Percentiles rank a stretch among this genome's conserved stretches.
Evolutionary conservation across 108 stramenopile genomes (phyloP).

Genomic region (Pseudonitzschia pungens): DNA sequence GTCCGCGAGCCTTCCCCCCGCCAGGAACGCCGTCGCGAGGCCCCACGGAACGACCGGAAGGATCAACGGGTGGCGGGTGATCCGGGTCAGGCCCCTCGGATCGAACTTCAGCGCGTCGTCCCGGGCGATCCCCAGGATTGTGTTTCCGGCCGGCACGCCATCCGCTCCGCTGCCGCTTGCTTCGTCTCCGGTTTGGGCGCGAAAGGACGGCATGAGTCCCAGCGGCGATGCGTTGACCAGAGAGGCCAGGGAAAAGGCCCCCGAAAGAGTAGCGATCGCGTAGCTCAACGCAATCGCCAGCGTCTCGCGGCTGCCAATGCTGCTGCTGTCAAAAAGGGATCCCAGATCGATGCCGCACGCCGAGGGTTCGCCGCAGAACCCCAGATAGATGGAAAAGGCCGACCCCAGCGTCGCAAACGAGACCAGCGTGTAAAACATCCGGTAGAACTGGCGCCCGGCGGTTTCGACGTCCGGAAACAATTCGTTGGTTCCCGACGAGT

Average conservation of each 20-base stretch:
- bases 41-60: conserved; percentile 66
- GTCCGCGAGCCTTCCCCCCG: conserved; percentile 41
- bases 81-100: conserved; percentile 47
- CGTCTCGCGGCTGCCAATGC: neutral
- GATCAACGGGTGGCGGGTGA: conserved; percentile 59
- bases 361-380: neutral
- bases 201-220: conserved; percentile 44
- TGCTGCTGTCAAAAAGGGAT: neutral
- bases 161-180: neutral
- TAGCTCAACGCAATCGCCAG: conserved; percentile 14
- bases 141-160: conserved; percentile 3
- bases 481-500: conserved; percentile 35
- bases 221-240: conserved; percentile 58
- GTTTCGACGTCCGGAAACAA: conserved; percentile 52
- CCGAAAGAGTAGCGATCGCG: conserved; percentile 33
- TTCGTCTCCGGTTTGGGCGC: neutral
- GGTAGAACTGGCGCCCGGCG: conserved; percentile 58
- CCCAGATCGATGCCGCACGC: neutral
- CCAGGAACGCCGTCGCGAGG: conserved; percentile 36
- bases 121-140: conserved; percentile 19
- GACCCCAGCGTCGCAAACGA: conserved; percentile 53
- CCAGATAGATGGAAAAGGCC: conserved; percentile 45
- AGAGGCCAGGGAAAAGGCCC: conserved; percentile 47
- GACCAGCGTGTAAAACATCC: conserved; percentile 47
- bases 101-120: conserved; percentile 50